These are phyloP conservation scores for Cymodocea nodosa DNA, from an alignment of 116 monocot genomes.

Conservation along the genomic window DNA sequence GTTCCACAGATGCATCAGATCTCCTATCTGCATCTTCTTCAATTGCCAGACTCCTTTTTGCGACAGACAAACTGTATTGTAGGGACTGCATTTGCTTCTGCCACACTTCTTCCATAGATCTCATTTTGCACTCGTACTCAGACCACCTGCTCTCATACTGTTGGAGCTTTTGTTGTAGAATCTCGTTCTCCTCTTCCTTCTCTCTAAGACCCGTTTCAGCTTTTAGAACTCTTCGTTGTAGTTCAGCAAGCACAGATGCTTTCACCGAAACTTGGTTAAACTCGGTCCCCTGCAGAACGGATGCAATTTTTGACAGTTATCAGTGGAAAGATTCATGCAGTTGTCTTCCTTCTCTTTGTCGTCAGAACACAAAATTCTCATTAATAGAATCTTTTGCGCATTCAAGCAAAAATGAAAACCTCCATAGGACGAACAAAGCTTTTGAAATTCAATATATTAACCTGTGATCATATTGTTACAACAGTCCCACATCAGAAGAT, in stretches of 20 bases:
- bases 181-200: constrained; percentile 85
- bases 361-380: no score
- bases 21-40: constrained; percentile 30
- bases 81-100: constrained; percentile 72
- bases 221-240: constrained; percentile 73
- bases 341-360: no score
- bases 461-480: no score
- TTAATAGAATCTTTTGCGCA: no score
- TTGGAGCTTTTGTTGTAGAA: constrained; percentile 63
- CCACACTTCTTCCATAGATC: constrained; percentile 85
- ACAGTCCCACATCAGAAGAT: no score
- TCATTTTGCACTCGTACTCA: constrained; percentile 75
- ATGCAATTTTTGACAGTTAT: neutral
- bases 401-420: no score
- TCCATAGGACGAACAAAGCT: no score
- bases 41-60: constrained; percentile 48
- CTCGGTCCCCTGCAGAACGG: constrained; percentile 1
- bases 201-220: constrained; percentile 57
- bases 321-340: neutral
- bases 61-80: constrained; percentile 58
- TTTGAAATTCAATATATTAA: no score
- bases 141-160: constrained; percentile 71
- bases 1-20: constrained; percentile 53
- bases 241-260: constrained; percentile 70
- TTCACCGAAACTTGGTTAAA: constrained; percentile 47